Conservation (phyloP, 805 yeast species). For the Ogataea wickerhamii region DNA sequence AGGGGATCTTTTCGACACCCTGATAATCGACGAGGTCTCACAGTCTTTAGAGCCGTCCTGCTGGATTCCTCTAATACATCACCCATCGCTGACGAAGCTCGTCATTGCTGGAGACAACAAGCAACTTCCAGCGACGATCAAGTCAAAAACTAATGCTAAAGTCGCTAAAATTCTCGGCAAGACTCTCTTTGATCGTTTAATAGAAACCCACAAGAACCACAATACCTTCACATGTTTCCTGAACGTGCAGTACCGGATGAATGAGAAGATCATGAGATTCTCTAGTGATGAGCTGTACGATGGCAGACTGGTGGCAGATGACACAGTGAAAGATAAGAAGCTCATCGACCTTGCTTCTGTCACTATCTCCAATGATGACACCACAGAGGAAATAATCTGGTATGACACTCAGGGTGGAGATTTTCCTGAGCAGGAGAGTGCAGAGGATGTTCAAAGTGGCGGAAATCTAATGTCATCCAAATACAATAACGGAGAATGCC, state of each 20-base stretch:
- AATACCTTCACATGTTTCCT: slow-evolving; percentile 52
- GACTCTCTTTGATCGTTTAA: slow-evolving; percentile 80
- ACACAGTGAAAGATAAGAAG: slow-evolving; percentile 47
- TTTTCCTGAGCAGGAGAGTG: slow-evolving; percentile 56
- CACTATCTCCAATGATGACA: slow-evolving; percentile 47
- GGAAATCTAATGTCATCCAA: slow-evolving; percentile 47
- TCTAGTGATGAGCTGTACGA: slow-evolving; percentile 67
- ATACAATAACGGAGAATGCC: slow-evolving; percentile 73
- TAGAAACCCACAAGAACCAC: slow-evolving; percentile 43
- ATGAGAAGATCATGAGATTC: slow-evolving; percentile 69
- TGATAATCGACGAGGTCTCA: slow-evolving; percentile 93
- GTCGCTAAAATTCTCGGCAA: slow-evolving; percentile 47
- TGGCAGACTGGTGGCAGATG: slow-evolving; percentile 59
- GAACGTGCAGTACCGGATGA: slow-evolving; percentile 86
- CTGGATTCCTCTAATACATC: slow-evolving; percentile 85
- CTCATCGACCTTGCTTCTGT: slow-evolving; percentile 50
- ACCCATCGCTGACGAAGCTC: slow-evolving; percentile 52
- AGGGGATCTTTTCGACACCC: slow-evolving; percentile 58
- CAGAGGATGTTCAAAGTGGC: slow-evolving; percentile 20
- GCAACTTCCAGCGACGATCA: slow-evolving; percentile 89
- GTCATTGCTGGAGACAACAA: slow-evolving; percentile 90
- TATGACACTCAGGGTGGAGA: slow-evolving; percentile 92
- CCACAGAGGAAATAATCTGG: slow-evolving; percentile 64
- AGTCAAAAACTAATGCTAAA: slow-evolving; percentile 41
- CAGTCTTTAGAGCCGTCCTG: slow-evolving; percentile 94